A percentile compares a stretch with the other conserved stretches of the same genome.
phyloP scores from a whole-genome alignment of 2,329 filamentous ascomycete species.

The Colletotrichum horii region DNA sequence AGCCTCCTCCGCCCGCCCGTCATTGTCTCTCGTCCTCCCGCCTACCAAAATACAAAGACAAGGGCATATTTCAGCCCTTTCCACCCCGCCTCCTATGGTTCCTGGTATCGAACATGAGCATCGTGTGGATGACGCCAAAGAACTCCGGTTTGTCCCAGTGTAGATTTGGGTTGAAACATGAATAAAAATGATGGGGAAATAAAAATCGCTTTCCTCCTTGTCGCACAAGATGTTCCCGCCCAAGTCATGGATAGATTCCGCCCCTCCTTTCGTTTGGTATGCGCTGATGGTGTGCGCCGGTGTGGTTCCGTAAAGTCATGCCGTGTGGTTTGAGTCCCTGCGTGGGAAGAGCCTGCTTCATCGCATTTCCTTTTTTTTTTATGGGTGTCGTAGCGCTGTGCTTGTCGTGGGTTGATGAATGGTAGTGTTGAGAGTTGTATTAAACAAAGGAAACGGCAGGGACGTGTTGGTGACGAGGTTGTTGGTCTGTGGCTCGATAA shows the following conservation, averaged over 20 bases:
- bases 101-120: conserved; percentile 24
- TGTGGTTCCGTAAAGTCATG: conserved; percentile 20
- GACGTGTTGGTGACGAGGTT: background rate
- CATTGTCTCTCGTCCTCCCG: background rate
- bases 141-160: conserved; percentile 15
- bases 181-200: background rate
- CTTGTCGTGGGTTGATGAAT: conserved; percentile 1
- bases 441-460: conserved; percentile 12
- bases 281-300: conserved; percentile 6
- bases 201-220: conserved; percentile 15
- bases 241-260: conserved; percentile 1
- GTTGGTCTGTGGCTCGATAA: background rate
- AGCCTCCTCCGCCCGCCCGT: background rate
- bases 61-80: conserved; percentile 1
- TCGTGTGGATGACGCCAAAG: conserved; percentile 21
- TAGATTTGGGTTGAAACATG: conserved; percentile 3
- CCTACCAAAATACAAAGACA: background rate
- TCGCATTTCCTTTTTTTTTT: conserved; percentile 11
- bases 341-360: conserved; percentile 23
- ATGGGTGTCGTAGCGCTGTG: conserved; percentile 4
- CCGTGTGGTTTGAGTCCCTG: conserved; percentile 1
- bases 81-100: conserved; percentile 4
- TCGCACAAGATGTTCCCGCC: conserved; percentile 17
- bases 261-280: background rate
- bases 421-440: background rate